These are phyloP conservation scores for sweet orange (Citrus sinensis) DNA, from an alignment of 345 rosid species.

Conservation along the genomic window DVS_A1.0 CM039169.1:31923001-31923500, in stretches of 20 bases:
- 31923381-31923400: slow-evolving; percentile 30
- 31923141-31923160: slow-evolving; percentile 37
- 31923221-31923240: slow-evolving; percentile 35
- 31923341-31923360: slow-evolving; percentile 30
- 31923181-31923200: slow-evolving; percentile 41
- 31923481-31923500: slow-evolving; percentile 28
- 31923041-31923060: slow-evolving; percentile 58
- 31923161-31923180: slow-evolving; percentile 45
- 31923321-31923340: slow-evolving; percentile 36
- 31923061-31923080: slow-evolving; percentile 61
- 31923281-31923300: slow-evolving; percentile 43
- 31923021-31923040: slow-evolving; percentile 58
- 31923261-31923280: slow-evolving; percentile 41
- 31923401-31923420: slow-evolving; percentile 41
- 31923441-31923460: slow-evolving; percentile 36
- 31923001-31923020: slow-evolving; percentile 43
- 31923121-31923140: slow-evolving; percentile 32
- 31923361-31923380: slow-evolving; percentile 29
- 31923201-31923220: slow-evolving; percentile 32
- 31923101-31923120: slow-evolving; percentile 47
- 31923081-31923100: slow-evolving; percentile 50
- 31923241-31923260: slow-evolving; percentile 53
- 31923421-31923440: slow-evolving; percentile 42
- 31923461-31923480: slow-evolving; percentile 45
- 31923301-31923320: slow-evolving; percentile 45